Evolutionary conservation across 1,284 basidiomycete genomes (phyloP), one percentile per base, ranked within the genome.

Genomic region (Singerocomus rubriflavus): DNA sequence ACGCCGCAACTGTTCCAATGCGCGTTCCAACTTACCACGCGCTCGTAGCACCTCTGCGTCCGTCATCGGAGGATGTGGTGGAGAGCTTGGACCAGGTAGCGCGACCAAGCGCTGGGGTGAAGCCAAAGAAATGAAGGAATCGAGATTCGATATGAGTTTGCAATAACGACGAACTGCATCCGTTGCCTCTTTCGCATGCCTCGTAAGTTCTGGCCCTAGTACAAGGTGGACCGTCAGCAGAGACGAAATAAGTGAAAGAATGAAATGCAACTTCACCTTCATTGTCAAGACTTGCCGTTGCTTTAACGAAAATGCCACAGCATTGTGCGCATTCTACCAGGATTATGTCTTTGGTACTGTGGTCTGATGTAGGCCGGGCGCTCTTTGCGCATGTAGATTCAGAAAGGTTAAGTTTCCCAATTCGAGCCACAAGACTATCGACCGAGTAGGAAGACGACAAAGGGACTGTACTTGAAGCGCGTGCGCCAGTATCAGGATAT

Each of bases 1-100:
- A 39, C 82, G 74, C 25, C 84, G 73, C n/a, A 82, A 59, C 49
- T 79, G 73, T 59, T 86, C 85, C 11, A 87, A 53, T 0, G 80
- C 77, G 27, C 84, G 74, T 42, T 79, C 76, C 13, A 84, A 65
- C 62, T 84, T 85, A 21, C 71, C 73, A n/a, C 67, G 67, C 29
- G 70, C 61, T 8, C 73, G 72, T 39, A 59, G 46, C 43, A 71
- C 42, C 13, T 76, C 70, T 38, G 64, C 59, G 27, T 63, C 48
- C 11, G 17, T 14, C 10, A 16, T 21, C 35, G 40, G 33, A 40
- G 37, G 12, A 34, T 48, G 14, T 6, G 46, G 21, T 5, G 26
- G 13, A 8, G 49, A 30, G 1, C 41, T 17, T 5, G 48, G 29
- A 10, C 1, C 26, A 7, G 14, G 10, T 9, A 26, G 35, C 26